These are phyloP conservation scores for Aquilaria malaccensis DNA, from an alignment of 345 rosid species.

Conservation along the genomic window DNA sequence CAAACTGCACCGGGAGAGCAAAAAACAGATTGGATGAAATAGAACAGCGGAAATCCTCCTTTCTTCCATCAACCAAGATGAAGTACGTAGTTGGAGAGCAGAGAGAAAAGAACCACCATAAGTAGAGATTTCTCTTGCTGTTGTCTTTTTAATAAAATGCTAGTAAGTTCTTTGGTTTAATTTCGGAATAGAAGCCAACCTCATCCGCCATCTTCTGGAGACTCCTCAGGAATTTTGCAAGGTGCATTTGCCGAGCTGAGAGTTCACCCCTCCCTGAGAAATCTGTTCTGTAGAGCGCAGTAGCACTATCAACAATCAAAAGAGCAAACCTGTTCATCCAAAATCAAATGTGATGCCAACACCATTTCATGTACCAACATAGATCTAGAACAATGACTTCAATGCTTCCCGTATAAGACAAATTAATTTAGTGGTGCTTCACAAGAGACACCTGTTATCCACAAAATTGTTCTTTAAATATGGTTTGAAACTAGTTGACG, in stretches of 20 bases:
- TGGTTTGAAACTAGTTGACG: not conserved
- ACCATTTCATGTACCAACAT: too few species aligned
- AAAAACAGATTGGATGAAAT: not conserved
- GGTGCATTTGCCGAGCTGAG: slow-evolving; percentile 98
- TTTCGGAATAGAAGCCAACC: slow-evolving; percentile 28
- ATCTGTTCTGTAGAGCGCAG: slow-evolving; percentile 92
- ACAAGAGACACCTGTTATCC: too few species aligned
- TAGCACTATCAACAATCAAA: slow-evolving; percentile 93
- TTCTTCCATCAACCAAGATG: too few species aligned
- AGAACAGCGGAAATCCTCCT: not conserved
- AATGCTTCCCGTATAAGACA: too few species aligned
- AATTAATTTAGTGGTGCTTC: too few species aligned
- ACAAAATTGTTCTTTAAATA: not conserved
- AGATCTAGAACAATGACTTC: too few species aligned
- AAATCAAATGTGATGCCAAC: slow-evolving; percentile 3
- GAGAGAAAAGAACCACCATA: too few species aligned
- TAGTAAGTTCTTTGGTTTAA: too few species aligned
- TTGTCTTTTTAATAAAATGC: too few species aligned
- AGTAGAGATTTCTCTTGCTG: too few species aligned
- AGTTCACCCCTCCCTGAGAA: slow-evolving; percentile 95
- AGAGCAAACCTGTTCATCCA: slow-evolving; percentile 67
- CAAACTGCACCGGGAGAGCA: slow-evolving; percentile 47
- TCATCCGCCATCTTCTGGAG: slow-evolving; percentile 96
- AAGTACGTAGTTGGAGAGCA: too few species aligned
- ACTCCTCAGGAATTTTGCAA: slow-evolving; percentile 92